phyloP scores from a whole-genome alignment of 306 rosid genomes.

The Boehmeria nivea region DNA sequence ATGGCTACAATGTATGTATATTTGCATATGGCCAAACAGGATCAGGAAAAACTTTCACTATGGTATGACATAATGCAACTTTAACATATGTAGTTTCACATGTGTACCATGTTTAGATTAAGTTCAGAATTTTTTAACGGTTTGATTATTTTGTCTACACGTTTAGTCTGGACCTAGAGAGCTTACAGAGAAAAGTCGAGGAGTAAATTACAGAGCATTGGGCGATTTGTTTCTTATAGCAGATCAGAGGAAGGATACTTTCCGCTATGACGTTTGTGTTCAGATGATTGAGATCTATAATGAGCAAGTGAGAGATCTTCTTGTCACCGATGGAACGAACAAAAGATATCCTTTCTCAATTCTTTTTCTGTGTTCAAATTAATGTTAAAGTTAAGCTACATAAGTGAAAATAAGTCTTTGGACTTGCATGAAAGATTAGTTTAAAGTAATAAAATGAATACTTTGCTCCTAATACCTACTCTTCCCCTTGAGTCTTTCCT shows the following conservation, averaged over 20 bases:
- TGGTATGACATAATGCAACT: slow-evolving; percentile 50
- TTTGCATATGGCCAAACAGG: slow-evolving; percentile 95
- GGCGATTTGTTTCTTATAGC: slow-evolving; percentile 80
- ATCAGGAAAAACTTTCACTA: slow-evolving; percentile 83
- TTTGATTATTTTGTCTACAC: slow-evolving; percentile 18
- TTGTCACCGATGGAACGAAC: slow-evolving; percentile 77
- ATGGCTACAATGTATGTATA: slow-evolving; percentile 85
- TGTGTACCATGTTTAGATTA: not conserved
- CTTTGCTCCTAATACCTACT: not conserved
- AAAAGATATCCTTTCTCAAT: slow-evolving; percentile 83
- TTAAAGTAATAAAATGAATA: not conserved
- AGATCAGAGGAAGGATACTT: slow-evolving; percentile 74
- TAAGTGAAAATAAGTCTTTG: not conserved
- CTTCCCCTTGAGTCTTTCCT: slow-evolving; percentile 33
- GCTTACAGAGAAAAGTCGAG: slow-evolving; percentile 81
- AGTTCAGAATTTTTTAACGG: no score
- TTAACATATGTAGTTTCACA: not conserved
- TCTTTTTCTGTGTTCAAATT: not conserved
- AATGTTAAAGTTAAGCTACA: not conserved
- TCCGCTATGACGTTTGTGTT: slow-evolving; percentile 70
- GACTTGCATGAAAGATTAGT: not conserved
- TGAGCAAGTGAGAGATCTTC: slow-evolving; percentile 96
- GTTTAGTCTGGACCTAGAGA: slow-evolving; percentile 93
- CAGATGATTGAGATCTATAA: slow-evolving; percentile 98
- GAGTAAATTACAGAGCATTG: slow-evolving; percentile 91